phyloP scores from a whole-genome alignment of 75 land plant genomes.

The Adiantum capillusveneris region DNA sequence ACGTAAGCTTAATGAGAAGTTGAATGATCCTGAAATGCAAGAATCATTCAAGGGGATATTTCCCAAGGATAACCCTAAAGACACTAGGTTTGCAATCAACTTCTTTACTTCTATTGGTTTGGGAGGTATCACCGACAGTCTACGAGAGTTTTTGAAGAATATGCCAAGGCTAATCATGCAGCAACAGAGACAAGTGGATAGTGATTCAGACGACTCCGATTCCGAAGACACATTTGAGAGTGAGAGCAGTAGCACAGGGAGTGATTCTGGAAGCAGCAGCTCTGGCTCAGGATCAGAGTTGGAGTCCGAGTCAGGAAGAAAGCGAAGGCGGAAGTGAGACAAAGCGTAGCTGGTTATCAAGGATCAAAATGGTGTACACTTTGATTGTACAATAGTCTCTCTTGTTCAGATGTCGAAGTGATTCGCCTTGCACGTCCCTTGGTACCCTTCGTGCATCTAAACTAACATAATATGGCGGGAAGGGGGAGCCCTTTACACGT shows the following conservation, averaged over 20 bases:
- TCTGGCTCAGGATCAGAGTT: conserved; percentile 16
- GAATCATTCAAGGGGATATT: conserved; percentile 73
- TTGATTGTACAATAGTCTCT: too few relatives aligned
- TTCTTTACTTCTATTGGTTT: conserved; percentile 90
- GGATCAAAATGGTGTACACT: too few relatives aligned
- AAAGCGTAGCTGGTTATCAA: too few relatives aligned
- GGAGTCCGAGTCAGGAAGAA: conserved; percentile 13
- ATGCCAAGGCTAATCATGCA: conserved; percentile 90
- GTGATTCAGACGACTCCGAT: too few relatives aligned
- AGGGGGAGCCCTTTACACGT: too few relatives aligned
- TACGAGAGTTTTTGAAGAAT: conserved; percentile 80
- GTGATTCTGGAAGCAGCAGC: conserved; percentile 11
- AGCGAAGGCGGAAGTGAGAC: too few relatives aligned
- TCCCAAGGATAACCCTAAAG: conserved; percentile 76
- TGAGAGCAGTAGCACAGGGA: conserved; percentile 9
- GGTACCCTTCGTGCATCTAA: too few relatives aligned
- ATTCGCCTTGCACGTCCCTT: too few relatives aligned
- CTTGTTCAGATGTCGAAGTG: too few relatives aligned
- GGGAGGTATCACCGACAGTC: conserved; percentile 83
- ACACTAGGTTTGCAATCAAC: conserved; percentile 76
- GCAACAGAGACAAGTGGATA: conserved; percentile 45
- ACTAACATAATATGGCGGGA: too few relatives aligned
- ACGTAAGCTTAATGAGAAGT: conserved; percentile 63
- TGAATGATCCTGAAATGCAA: conserved; percentile 73
- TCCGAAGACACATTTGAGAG: too few relatives aligned